phyloP scores from a whole-genome alignment of 768 basidiomycete species.

The Sporobolomyces pararoseus region DNA sequence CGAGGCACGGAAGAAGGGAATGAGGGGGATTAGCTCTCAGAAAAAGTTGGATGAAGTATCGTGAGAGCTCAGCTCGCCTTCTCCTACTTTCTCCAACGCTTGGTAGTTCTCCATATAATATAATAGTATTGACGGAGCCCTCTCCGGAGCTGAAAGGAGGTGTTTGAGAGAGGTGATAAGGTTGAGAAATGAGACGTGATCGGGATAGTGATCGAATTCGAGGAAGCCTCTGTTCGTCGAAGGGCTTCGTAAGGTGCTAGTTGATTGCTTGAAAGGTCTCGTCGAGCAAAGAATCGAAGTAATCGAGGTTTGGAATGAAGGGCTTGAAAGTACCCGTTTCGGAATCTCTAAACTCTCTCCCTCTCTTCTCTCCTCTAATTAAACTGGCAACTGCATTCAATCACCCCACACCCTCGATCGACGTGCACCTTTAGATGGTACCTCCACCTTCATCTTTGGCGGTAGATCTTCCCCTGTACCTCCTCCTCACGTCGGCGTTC shows the following conservation, averaged over 20 bases:
- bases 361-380: background rate
- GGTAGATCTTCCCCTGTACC: constrained; percentile 16
- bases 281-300: no score
- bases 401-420: background rate
- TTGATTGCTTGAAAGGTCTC: no score
- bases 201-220: background rate
- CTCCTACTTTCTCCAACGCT: constrained; percentile 38
- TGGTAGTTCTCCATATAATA: constrained; percentile 34
- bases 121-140: background rate
- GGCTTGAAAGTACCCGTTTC: no score
- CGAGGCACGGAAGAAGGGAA: background rate
- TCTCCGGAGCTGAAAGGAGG: background rate
- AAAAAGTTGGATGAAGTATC: background rate
- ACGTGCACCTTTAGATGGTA: no score
- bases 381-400: background rate
- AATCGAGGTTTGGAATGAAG: no score
- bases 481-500: constrained; percentile 6
- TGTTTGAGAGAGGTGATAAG: background rate
- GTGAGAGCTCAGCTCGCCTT: constrained; percentile 17
- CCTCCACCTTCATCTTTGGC: constrained; percentile 6
- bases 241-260: no score
- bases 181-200: background rate
- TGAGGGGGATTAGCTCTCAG: background rate
- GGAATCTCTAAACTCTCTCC: background rate
- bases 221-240: no score